Evolutionary conservation across 164 flowering plant species (phyloP), one percentile per base, ranked within the genome.

Genomic region (Piper betle): DNA sequence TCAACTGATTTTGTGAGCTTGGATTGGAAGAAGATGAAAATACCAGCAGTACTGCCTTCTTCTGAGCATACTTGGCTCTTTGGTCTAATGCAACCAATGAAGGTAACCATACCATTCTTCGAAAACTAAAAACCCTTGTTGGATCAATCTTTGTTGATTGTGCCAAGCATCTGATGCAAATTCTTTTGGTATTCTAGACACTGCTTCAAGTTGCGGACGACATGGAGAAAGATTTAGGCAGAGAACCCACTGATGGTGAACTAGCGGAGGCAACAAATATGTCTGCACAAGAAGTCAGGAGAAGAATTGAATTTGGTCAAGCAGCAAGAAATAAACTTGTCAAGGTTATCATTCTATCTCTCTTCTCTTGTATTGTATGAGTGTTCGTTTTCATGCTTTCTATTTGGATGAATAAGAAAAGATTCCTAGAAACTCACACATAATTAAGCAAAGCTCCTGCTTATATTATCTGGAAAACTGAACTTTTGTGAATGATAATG

Each of bases 11-110:
- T 78, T 53, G 85, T 68, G 52, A 82, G 91, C 80, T 68, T 84
- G 71, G 97, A 94, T 69, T 94, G 99, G 99, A 94, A 82, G 70
- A 94, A 82, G 65, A 86, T 83, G 97, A 94, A 85, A 81, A 93
- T 93, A 64, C 94, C 98, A 39, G 90, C 92, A 0, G 97, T 91
- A 69, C 93, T 94, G 69, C 71, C 95, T 63, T 82, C 96, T 41
- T 75, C 85, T 15, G 96, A 90, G 63, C 99, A 94, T 69, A 39
- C 80, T 42, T 82, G 88, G 89, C 71, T 94, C 61, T 94, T 94
- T 74, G 84, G 83, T 69, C 71, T 91, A 70, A 85, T 94, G 89
- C 91, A 91, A 61, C 95, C 95, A 12, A 76, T 80, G 89, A 94
- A 94, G 88, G 99, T 94, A 58, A 74, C 64, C 37, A 33, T 40